Evolutionary conservation across 139 green algal species (phyloP), one percentile per base, ranked within the genome.

Genomic region (Asterochloris erici): DNA sequence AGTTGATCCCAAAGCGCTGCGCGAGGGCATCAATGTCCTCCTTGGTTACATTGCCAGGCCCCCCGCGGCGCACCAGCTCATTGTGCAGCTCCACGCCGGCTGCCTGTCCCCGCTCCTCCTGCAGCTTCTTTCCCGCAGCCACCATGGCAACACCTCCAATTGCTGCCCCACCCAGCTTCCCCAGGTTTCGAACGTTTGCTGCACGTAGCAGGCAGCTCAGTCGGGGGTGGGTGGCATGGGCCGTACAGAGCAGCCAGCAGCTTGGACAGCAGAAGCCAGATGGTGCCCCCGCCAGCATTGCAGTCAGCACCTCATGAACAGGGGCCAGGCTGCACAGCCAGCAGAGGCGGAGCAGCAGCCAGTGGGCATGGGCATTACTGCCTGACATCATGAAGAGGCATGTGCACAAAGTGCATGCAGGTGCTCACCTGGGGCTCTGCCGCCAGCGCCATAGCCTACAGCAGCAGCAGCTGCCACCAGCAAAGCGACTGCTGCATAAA

Each of bases 11-110:
- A 81, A 94, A 97, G 77, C 91, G 90, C 62, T 78, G 21, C 70
- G 91, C 93, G 27, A 98, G 85, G 12, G 82, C 85, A 14, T 84
- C 82, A 21, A 94, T 87, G 14, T 91, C 79, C 11, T 91, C 84
- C 0, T 79, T 73, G 1, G 86, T 92, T 14, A 96, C 86, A 61
- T 84, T 81, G 24, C 85, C 81, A 14, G 90, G 87, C 47, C 95
- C 90, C 9, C 82, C 79, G 78, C 93, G 83, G 0, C 88, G 83
- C 62, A 93, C 93, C n/a, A 97, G 86, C 38, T 85, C 68, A 84
- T 97, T 96, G 84, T 94, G 89, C 71, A 97, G 86, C 62, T 92
- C 92, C 15, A 96, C 89, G 19, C 91, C 88, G 14, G 92, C 91
- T 12, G 88, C 91, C 24, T 84, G 83, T 74, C 90, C 83, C 29